These are phyloP conservation scores for Neodidymelliopsis sp. DNA, from an alignment of 2,329 filamentous ascomycete genomes.

Conservation along the genomic window DNA sequence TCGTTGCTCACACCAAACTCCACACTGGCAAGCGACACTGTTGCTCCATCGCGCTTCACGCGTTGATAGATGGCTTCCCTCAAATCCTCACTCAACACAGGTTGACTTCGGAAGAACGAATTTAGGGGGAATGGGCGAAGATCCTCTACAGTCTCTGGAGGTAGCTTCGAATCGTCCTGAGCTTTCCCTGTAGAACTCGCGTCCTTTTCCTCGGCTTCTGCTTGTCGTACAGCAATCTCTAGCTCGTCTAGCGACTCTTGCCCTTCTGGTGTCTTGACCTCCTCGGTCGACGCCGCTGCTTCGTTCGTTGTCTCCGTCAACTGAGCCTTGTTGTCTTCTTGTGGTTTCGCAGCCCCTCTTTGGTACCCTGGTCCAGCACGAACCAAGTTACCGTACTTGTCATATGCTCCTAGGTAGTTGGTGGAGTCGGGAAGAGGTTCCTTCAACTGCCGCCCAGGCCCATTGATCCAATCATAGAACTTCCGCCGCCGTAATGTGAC, in stretches of 20 bases:
- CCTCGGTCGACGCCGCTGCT: slow-evolving; percentile 23
- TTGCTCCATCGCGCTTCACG: slow-evolving; percentile 67
- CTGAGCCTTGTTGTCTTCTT: slow-evolving; percentile 22
- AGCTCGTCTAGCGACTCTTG: slow-evolving; percentile 42
- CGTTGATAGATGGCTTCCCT: slow-evolving; percentile 76
- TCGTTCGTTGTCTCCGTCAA: slow-evolving; percentile 33
- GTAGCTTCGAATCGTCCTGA: slow-evolving; percentile 34
- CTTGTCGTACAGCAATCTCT: slow-evolving; percentile 34
- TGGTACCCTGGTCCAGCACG: slow-evolving; percentile 44
- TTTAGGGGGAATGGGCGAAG: slow-evolving; percentile 77
- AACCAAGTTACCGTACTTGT: slow-evolving; percentile 57
- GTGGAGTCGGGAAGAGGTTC: slow-evolving; percentile 59
- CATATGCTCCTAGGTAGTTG: slow-evolving; percentile 64
- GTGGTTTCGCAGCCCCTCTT: slow-evolving; percentile 24
- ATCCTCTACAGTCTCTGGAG: slow-evolving; percentile 43
- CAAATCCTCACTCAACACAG: slow-evolving; percentile 76
- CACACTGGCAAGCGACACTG: slow-evolving; percentile 78
- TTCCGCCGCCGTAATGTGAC: slow-evolving; percentile 60
- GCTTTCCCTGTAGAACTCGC: background rate
- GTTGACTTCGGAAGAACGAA: slow-evolving; percentile 71
- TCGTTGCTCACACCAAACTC: slow-evolving; percentile 81
- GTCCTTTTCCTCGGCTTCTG: slow-evolving; percentile 29
- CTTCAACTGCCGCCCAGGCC: slow-evolving; percentile 59
- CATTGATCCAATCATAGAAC: slow-evolving; percentile 68
- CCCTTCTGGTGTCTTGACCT: slow-evolving; percentile 36